Evolutionary conservation across 2,329 filamentous ascomycete genomes (phyloP), one percentile per base, ranked within the genome.

Genomic region (Fusarium secorum): DNA sequence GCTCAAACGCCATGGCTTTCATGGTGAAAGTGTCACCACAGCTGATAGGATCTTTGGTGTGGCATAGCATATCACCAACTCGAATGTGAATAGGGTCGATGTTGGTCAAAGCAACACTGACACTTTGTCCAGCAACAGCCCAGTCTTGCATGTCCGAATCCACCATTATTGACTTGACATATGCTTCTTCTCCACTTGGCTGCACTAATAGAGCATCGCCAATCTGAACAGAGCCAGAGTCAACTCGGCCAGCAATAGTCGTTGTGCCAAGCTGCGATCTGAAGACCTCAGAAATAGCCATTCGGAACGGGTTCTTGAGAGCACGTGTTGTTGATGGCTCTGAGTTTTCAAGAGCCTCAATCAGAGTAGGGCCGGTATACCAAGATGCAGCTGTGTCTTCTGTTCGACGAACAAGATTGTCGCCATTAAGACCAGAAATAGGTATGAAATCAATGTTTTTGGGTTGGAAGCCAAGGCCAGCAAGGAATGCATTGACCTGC

Each of bases 61-160:
- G 86, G 81, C 94, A 97, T n/a, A 97, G 82, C 22, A 98, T 92
- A 77, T 98, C 95, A 24, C 96, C 96, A 11, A 92, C 87, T 48
- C 90, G 89, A 14, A 99, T 87, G 75, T 98, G 92, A 20, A 93
- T 88, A 0, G 93, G 88, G 74, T 98, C 95, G 77, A 98, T 94
- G 72, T 95, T 92, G 13, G 89, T 86, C 52, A 99, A 86, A 72
- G 97, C 92, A n/a, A 99, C 83, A 1, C 90, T 91, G 20, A 93
- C 89, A 65, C 96, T 97, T 77, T 98, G 94, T 2, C 95, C 95
- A 2, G 95, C 95, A 18, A 98, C 94, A 0, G 93, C 94, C 94
- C 94, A 99, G 65, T 97, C 94, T 17, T 87, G 88, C 2, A 88
- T 82, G 54, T 92, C 88, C 26, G 89, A 87, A 77, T 95, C 91